phyloP scores from a whole-genome alignment of 225 moss, liverwort and hornwort species.

The Marchantia polymorpha region DNA sequence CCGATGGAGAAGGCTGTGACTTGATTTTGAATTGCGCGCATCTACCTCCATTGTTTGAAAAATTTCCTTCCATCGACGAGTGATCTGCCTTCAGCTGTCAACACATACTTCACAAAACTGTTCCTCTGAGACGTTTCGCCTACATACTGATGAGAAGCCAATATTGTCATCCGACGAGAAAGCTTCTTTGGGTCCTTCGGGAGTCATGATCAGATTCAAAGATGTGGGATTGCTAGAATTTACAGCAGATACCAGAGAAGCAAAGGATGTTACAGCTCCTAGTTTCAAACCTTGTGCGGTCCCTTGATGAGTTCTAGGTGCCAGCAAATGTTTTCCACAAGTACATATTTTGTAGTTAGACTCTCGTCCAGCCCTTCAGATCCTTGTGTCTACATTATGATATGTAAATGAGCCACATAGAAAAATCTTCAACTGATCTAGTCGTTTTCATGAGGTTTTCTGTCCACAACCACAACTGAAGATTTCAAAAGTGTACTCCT shows the following conservation, averaged over 20 bases:
- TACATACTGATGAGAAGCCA: not conserved
- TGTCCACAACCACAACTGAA: too few relatives aligned
- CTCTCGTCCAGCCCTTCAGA: not conserved
- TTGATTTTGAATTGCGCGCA: not conserved
- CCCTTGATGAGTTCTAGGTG: not conserved
- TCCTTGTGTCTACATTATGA: not conserved
- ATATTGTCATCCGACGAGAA: not conserved
- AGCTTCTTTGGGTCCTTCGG: not conserved
- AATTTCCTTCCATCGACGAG: not conserved
- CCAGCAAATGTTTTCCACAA: not conserved
- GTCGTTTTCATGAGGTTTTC: too few relatives aligned
- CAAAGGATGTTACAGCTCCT: not conserved
- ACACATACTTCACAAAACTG: not conserved
- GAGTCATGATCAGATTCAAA: not conserved
- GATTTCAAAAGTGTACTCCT: too few relatives aligned
- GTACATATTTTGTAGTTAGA: not conserved
- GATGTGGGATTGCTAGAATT: not conserved
- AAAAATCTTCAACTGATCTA: too few relatives aligned
- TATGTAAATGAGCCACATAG: not conserved
- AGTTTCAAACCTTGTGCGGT: not conserved
- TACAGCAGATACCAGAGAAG: not conserved
- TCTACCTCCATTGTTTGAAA: not conserved
- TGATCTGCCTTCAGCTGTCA: not conserved
- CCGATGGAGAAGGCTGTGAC: not conserved
- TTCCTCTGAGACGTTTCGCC: not conserved